phyloP scores from a whole-genome alignment of 306 rosid species.

The Begonia fuchsioides region DNA sequence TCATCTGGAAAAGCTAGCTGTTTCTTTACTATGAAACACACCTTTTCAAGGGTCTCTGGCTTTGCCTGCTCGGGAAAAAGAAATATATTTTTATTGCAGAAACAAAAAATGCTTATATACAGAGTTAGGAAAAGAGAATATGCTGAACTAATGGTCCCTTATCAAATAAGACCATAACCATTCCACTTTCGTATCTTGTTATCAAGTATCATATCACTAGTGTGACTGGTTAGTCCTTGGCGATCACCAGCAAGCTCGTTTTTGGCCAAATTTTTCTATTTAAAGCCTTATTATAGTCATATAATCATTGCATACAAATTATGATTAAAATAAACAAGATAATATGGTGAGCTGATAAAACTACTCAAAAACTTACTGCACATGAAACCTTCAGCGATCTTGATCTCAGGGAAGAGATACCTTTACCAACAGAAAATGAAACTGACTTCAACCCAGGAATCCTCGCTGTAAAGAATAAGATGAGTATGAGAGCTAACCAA shows the following conservation, averaged over 20 bases:
- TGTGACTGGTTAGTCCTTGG: no score
- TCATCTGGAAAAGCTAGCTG: constrained; percentile 55
- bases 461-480: constrained; percentile 23
- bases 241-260: no score
- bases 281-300: no score
- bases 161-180: no score
- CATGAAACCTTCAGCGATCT: constrained; percentile 35
- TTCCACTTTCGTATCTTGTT: no score
- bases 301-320: no score
- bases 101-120: background rate
- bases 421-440: constrained; percentile 20
- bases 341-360: background rate
- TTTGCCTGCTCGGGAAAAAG: constrained; percentile 40
- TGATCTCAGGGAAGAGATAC: constrained; percentile 21
- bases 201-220: no score
- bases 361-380: constrained; percentile 29
- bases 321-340: no score
- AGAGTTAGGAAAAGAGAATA: background rate
- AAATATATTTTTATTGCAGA: background rate
- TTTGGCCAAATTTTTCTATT: no score
- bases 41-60: constrained; percentile 50
- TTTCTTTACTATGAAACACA: constrained; percentile 48
- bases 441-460: constrained; percentile 12
- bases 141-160: background rate
- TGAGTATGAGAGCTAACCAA: background rate